phyloP scores from a whole-genome alignment of 192 early-diverging fungal species.

The Umbelopsis sp. region DNA sequence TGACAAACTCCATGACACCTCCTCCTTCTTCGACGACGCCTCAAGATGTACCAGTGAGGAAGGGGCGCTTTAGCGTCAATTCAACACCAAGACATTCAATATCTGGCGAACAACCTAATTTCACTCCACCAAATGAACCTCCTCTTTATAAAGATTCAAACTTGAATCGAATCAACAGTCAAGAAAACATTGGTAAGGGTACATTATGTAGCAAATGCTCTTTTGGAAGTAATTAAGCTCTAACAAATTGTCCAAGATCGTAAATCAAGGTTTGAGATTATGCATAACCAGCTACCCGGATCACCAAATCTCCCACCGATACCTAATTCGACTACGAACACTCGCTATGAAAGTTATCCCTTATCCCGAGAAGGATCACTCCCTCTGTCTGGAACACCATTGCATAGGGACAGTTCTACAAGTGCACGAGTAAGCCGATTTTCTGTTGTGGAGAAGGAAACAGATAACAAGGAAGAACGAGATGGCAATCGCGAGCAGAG shows the following conservation, averaged over 20 bases:
- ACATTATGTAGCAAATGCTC: background rate
- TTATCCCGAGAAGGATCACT: constrained; percentile 27
- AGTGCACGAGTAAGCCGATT: constrained; percentile 18
- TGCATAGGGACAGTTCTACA: constrained; percentile 20
- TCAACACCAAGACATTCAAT: constrained; percentile 12
- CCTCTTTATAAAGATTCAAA: background rate
- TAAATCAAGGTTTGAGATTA: constrained; percentile 42
- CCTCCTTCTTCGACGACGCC: background rate
- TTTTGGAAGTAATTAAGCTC: background rate
- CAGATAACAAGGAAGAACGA: background rate
- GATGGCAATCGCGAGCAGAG: background rate
- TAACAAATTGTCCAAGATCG: constrained; percentile 26
- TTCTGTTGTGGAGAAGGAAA: constrained; percentile 12
- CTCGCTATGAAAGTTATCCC: constrained; percentile 1
- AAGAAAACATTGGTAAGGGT: constrained; percentile 24
- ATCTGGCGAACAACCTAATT: background rate
- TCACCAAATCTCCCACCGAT: constrained; percentile 2
- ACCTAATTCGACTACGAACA: background rate
- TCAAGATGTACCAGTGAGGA: constrained; percentile 32
- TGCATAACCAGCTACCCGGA: constrained; percentile 12
- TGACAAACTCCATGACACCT: constrained; percentile 22
- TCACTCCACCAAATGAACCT: background rate
- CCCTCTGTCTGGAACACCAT: constrained; percentile 22
- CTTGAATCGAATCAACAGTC: constrained; percentile 18
- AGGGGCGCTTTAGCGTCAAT: constrained; percentile 77